Percentiles rank a stretch among this genome's conserved stretches.
Evolutionary conservation across 202 grass and related monocot species (phyloP).

Genomic region (Carex sylvatica): DNA sequence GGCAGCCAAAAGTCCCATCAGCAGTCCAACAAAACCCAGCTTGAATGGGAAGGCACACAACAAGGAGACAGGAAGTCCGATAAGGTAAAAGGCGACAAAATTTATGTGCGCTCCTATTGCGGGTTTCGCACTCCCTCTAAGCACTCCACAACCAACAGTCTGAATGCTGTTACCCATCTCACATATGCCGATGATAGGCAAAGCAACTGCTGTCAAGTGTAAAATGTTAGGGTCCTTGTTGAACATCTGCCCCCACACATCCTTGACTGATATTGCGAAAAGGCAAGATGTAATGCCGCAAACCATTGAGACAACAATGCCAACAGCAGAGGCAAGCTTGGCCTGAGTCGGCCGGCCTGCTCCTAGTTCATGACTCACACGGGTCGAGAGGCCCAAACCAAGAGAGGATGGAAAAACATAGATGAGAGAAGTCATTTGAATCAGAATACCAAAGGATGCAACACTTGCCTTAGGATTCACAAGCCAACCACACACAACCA

Average conservation of each 20-base stretch:
- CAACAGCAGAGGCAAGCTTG: conserved; percentile 24
- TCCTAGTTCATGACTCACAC: conserved; percentile 46
- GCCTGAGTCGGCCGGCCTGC: conserved; percentile 25
- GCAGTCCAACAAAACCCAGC: conserved; percentile 33
- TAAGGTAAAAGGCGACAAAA: conserved; percentile 38
- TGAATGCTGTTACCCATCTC: conserved; percentile 46
- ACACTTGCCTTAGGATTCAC: conserved; percentile 36
- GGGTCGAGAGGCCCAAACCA: conserved; percentile 39
- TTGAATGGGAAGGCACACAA: conserved; percentile 26
- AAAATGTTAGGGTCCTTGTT: conserved; percentile 26
- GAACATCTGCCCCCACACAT: conserved; percentile 42
- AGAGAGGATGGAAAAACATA: conserved; percentile 46
- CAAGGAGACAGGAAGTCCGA: conserved; percentile 39
- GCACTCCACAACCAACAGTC: conserved; percentile 43
- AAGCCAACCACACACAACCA: conserved; percentile 42
- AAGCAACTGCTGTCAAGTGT: conserved; percentile 30
- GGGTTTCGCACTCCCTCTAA: conserved; percentile 36
- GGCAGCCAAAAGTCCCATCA: conserved; percentile 42
- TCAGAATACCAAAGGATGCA: conserved; percentile 44
- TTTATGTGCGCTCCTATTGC: conserved; percentile 37
- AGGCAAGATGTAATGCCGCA: conserved; percentile 23
- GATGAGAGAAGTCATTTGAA: conserved; percentile 46
- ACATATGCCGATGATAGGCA: conserved; percentile 41
- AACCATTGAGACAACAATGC: background rate
- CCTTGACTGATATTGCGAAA: conserved; percentile 27